Evolutionary conservation across 2,329 filamentous ascomycete species (phyloP).

Genomic region (Periconia sp.): DNA sequence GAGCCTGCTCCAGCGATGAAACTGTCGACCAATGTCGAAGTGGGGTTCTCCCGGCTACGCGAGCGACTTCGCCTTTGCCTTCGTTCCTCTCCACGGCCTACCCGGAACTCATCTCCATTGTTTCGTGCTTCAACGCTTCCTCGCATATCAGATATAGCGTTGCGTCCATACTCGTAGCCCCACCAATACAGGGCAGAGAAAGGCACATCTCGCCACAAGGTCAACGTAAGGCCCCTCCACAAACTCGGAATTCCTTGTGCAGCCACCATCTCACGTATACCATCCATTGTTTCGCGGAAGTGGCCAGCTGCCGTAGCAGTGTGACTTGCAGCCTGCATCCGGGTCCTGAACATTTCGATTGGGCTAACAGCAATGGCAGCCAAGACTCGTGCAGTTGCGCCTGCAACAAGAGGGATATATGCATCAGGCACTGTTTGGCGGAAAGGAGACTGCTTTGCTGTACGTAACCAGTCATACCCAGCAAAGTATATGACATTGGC

Average conservation of each 20-base stretch:
- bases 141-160: conserved; percentile 69
- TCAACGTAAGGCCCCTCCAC: conserved; percentile 88
- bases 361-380: conserved; percentile 84
- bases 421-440: conserved; percentile 58
- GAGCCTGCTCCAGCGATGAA: conserved; percentile 84
- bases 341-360: conserved; percentile 90
- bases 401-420: conserved; percentile 79
- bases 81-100: conserved; percentile 35
- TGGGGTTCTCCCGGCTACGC: conserved; percentile 69
- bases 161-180: conserved; percentile 87
- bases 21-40: conserved; percentile 80
- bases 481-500: conserved; percentile 99
- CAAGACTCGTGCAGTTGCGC: conserved; percentile 73
- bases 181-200: conserved; percentile 98
- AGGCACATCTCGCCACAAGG: conserved; percentile 94
- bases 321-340: conserved; percentile 75
- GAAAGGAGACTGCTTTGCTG: conserved; percentile 72
- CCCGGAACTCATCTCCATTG: conserved; percentile 33
- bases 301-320: conserved; percentile 58
- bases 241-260: conserved; percentile 76
- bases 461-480: conserved; percentile 92
- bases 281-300: conserved; percentile 75
- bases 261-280: conserved; percentile 77
- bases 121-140: conserved; percentile 48
- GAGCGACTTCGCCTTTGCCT: conserved; percentile 47